Conservation (phyloP, 306 rosid species). For the Purshia tridentata region DNA sequence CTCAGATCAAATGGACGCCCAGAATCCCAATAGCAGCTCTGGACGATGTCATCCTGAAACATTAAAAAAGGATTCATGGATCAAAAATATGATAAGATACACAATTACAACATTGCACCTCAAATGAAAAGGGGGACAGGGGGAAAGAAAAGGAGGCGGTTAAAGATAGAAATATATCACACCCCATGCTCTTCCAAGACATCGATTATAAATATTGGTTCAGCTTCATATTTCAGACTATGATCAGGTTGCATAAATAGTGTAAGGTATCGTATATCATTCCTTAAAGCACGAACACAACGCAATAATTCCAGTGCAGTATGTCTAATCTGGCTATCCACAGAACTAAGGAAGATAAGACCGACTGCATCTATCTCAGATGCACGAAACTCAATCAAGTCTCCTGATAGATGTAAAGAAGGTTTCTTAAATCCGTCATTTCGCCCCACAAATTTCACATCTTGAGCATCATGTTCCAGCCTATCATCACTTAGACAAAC, state of each 20-base stretch:
- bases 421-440: constrained; percentile 68
- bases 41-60: constrained; percentile 93
- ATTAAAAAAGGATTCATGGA: constrained; percentile 28
- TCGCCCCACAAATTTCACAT: constrained; percentile 49
- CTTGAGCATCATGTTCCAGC: constrained; percentile 57
- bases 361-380: constrained; percentile 98
- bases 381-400: constrained; percentile 78
- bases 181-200: constrained; percentile 99
- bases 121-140: constrained; percentile 8
- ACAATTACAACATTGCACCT: constrained; percentile 23
- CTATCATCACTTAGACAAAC: constrained; percentile 88
- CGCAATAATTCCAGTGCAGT: constrained; percentile 93
- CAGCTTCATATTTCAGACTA: constrained; percentile 74
- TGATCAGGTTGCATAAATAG: constrained; percentile 63
- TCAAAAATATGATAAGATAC: constrained; percentile 14
- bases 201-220: constrained; percentile 90
- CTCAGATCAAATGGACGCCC: constrained; percentile 93
- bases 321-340: constrained; percentile 94
- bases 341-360: constrained; percentile 93
- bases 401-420: constrained; percentile 71
- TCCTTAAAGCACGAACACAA: constrained; percentile 94
- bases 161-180: constrained; percentile 21
- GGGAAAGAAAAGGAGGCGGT: constrained; percentile 1
- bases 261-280: constrained; percentile 76
- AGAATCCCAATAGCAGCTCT: constrained; percentile 95